A percentile compares a stretch with the other conserved stretches of the same genome.
These are phyloP conservation scores for Phalaenopsis aphrodite DNA, from an alignment of 106 monocot species.

Conservation along the genomic window DNA sequence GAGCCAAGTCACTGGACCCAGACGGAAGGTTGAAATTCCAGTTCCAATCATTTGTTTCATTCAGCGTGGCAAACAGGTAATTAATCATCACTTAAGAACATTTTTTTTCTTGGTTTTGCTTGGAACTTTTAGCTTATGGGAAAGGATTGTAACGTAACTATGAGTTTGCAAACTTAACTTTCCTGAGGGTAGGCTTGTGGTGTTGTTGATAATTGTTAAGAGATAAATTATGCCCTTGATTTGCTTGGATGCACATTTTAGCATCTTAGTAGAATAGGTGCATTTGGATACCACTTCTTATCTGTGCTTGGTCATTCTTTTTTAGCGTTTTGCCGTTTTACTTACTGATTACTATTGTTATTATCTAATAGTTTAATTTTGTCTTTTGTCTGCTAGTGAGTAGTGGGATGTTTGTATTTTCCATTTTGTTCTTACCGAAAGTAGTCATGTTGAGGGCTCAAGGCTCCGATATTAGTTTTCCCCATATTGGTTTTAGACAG, in stretches of 20 bases:
- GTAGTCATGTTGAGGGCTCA: too few relatives aligned
- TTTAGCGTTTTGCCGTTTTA: too few relatives aligned
- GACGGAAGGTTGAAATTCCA: slow-evolving; percentile 75
- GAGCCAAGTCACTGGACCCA: slow-evolving; percentile 51
- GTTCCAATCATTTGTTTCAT: slow-evolving; percentile 87
- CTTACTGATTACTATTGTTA: too few relatives aligned
- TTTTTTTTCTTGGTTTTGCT: background rate
- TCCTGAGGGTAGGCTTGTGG: background rate
- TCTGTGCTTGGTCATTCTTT: too few relatives aligned
- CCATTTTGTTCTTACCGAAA: too few relatives aligned
- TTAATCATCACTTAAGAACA: background rate
- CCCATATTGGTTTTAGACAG: too few relatives aligned
- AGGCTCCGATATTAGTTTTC: too few relatives aligned
- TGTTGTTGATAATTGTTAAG: background rate
- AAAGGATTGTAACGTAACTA: background rate
- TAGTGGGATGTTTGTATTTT: too few relatives aligned
- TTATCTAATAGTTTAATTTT: too few relatives aligned
- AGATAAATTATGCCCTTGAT: background rate
- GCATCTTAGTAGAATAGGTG: background rate
- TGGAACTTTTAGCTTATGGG: background rate
- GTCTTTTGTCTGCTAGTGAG: too few relatives aligned
- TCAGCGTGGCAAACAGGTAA: slow-evolving; percentile 65
- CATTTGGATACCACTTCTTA: background rate
- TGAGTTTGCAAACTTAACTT: background rate
- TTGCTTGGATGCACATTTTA: background rate